phyloP scores from a whole-genome alignment of 2,329 filamentous ascomycete genomes.

The Phyllosticta capitalensis region DNA sequence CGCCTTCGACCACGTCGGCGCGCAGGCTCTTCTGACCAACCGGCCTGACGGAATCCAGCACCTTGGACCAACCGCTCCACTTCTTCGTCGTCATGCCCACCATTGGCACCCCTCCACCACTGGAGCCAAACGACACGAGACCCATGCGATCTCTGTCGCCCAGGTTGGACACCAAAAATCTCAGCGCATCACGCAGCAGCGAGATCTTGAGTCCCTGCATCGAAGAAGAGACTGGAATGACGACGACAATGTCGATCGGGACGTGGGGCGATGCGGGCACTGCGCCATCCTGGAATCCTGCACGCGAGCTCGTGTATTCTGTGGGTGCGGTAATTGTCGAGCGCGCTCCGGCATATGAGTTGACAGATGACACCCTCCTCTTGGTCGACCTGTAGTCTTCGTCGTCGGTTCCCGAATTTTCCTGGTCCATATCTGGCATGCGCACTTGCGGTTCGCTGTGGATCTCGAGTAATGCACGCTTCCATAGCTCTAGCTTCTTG shows the following conservation, averaged over 20 bases:
- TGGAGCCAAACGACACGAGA: constrained; percentile 91
- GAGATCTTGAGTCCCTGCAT: constrained; percentile 99
- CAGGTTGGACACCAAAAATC: constrained; percentile 81
- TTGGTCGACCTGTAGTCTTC: constrained; percentile 62
- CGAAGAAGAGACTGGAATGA: constrained; percentile 92
- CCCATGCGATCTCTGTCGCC: constrained; percentile 95
- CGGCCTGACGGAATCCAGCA: constrained; percentile 78
- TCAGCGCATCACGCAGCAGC: constrained; percentile 79
- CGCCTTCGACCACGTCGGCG: constrained; percentile 93
- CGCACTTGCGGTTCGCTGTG: constrained; percentile 53
- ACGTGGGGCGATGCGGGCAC: constrained; percentile 60
- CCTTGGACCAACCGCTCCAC: constrained; percentile 84
- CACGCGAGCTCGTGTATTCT: constrained; percentile 32
- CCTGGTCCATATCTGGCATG: constrained; percentile 66
- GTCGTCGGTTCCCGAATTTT: constrained; percentile 75
- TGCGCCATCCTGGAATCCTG: constrained; percentile 34
- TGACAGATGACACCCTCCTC: constrained; percentile 70
- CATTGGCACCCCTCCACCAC: constrained; percentile 81
- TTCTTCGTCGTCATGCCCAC: constrained; percentile 97
- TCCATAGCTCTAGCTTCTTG: constrained; percentile 81
- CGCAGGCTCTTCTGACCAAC: constrained; percentile 94
- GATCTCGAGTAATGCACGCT: constrained; percentile 74
- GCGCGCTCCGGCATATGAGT: constrained; percentile 72
- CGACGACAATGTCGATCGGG: constrained; percentile 88
- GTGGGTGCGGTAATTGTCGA: constrained; percentile 70